Percentiles rank a stretch among this genome's conserved stretches.
Evolutionary conservation across 768 basidiomycete genomes (phyloP).

Genomic region (Termitomyces sp.): DNA sequence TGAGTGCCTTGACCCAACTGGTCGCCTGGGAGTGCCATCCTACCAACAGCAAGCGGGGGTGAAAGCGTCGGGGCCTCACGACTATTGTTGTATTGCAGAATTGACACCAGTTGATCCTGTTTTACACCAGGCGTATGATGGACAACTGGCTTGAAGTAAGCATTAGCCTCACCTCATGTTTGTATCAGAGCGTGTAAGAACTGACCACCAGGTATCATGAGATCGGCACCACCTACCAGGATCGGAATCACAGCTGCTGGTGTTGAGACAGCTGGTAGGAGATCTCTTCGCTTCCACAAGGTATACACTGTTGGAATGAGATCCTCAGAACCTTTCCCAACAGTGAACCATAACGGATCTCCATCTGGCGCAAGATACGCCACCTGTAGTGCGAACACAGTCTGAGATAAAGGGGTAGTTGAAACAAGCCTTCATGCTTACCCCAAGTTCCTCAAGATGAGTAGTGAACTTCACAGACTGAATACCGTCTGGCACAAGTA

Average conservation of each 20-base stretch:
- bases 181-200: constrained; percentile 6
- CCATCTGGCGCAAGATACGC: constrained; percentile 63
- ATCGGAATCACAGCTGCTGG: constrained; percentile 69
- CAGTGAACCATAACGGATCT: constrained; percentile 76
- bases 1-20: constrained; percentile 39
- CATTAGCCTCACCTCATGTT: constrained; percentile 5
- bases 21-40: constrained; percentile 57
- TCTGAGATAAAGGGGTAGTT: neutral
- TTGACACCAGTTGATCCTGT: constrained; percentile 57
- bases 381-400: constrained; percentile 38
- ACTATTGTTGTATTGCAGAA: constrained; percentile 47
- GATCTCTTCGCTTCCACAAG: constrained; percentile 68
- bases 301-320: constrained; percentile 83
- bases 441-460: constrained; percentile 64
- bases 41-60: constrained; percentile 74
- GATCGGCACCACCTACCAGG: constrained; percentile 77
- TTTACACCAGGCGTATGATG: constrained; percentile 43
- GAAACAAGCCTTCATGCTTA: constrained; percentile 24
- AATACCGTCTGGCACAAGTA: constrained; percentile 74
- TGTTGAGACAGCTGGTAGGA: constrained; percentile 73
- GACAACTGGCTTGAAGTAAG: constrained; percentile 52
- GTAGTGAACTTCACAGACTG: constrained; percentile 66
- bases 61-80: constrained; percentile 36
- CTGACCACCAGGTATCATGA: constrained; percentile 87
- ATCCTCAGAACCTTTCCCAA: constrained; percentile 66